Percentiles rank a stretch among this genome's conserved stretches.
These are phyloP conservation scores for Bassia scoparia DNA, from an alignment of 148 eudicot species.

Conservation along the genomic window DNA sequence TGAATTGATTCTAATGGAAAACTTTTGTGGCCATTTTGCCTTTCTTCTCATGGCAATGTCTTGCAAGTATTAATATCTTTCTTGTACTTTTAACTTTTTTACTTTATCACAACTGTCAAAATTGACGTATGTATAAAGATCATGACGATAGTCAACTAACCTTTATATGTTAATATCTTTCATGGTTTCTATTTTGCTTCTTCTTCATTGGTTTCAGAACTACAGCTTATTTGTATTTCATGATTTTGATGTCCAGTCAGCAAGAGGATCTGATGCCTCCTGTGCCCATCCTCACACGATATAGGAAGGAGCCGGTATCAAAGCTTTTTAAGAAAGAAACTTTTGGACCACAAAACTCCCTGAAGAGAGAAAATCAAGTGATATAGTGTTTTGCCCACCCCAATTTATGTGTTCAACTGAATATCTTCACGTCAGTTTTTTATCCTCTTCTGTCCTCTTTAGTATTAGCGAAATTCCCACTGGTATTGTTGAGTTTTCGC, in stretches of 20 bases:
- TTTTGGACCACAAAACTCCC: slow-evolving; percentile 64
- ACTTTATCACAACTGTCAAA: neutral
- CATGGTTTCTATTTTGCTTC: neutral
- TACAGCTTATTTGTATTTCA: slow-evolving; percentile 13
- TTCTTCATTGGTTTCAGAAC: slow-evolving; percentile 14
- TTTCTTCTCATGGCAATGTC: neutral
- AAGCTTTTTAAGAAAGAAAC: slow-evolving; percentile 89
- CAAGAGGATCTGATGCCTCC: slow-evolving; percentile 91
- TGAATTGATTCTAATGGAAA: neutral
- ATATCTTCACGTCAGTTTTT: slow-evolving; percentile 73
- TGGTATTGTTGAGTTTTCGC: too few relatives aligned
- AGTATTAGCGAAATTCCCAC: too few relatives aligned
- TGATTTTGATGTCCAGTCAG: slow-evolving; percentile 49
- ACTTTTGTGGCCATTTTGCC: neutral
- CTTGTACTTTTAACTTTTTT: neutral
- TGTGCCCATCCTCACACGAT: slow-evolving; percentile 84
- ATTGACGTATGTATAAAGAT: neutral
- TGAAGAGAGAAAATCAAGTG: slow-evolving; percentile 71
- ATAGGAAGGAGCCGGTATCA: slow-evolving; percentile 73
- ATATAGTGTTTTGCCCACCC: slow-evolving; percentile 63
- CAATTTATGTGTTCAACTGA: slow-evolving; percentile 87
- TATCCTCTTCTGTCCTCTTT: neutral
- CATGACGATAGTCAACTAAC: neutral
- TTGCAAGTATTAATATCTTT: neutral
- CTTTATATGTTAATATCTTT: neutral